Conservation (phyloP, 2,329 filamentous ascomycete species). For the Thielaviopsis ethacetica region DNA sequence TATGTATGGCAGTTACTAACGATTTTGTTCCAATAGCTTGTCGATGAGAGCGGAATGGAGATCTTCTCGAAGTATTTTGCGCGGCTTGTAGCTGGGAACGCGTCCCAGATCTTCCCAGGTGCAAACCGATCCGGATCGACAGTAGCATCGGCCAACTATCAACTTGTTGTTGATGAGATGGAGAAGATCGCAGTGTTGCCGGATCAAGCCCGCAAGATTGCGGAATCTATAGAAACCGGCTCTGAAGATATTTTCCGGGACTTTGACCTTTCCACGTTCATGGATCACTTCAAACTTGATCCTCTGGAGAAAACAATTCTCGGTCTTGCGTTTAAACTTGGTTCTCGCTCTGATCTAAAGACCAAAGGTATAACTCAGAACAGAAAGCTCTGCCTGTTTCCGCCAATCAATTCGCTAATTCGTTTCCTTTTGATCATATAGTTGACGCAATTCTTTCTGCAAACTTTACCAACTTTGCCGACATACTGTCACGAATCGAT, state of each 20-base stretch:
- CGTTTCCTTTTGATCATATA: constrained; percentile 21
- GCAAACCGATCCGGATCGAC: constrained; percentile 53
- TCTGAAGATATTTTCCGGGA: constrained; percentile 91
- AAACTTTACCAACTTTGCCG: constrained; percentile 61
- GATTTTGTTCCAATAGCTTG: constrained; percentile 41
- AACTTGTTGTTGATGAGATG: constrained; percentile 68
- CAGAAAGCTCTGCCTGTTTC: not conserved
- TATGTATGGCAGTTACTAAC: constrained; percentile 12
- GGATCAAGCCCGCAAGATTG: constrained; percentile 77
- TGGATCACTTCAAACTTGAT: constrained; percentile 92
- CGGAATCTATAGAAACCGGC: constrained; percentile 77
- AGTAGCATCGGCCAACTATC: constrained; percentile 49
- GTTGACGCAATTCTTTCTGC: constrained; percentile 80
- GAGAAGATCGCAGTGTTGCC: constrained; percentile 67
- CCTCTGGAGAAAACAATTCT: constrained; percentile 75
- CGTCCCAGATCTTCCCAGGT: constrained; percentile 75
- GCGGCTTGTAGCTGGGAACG: constrained; percentile 81
- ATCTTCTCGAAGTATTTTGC: constrained; percentile 93
- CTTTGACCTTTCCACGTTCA: constrained; percentile 88
- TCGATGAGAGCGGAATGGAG: constrained; percentile 98
- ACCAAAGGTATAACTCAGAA: constrained; percentile 54
- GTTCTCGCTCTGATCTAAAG: constrained; percentile 65
- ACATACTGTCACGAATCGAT: constrained; percentile 52
- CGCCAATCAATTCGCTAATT: constrained; percentile 1
- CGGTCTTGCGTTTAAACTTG: constrained; percentile 73